Evolutionary conservation across 2,329 filamentous ascomycete genomes (phyloP), one percentile per base, ranked within the genome.

Genomic region (Aspergillus luchuensis): DNA sequence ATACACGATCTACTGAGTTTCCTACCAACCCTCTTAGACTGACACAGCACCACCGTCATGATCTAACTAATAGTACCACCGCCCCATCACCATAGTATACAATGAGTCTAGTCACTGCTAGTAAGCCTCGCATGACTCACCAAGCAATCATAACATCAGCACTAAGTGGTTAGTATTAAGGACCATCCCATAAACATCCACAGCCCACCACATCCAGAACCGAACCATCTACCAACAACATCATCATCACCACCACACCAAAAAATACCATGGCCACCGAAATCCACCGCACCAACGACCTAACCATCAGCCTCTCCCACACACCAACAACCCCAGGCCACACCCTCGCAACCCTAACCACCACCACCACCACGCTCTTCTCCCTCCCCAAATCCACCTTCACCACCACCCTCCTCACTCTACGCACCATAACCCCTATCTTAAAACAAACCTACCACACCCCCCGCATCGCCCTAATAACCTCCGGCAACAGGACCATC

Each of bases 251-350:
- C 39, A 43, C 17, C 8, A 39, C 33, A 23, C 21, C 49, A 23
- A 23, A 52, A 2, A 23, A 17, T 19, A 53, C 39, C 17, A 23
- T 39, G 8, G 19, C 39, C 23, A 47, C 41, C 25, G 13, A 17
- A 19, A 48, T 58, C 17, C 54, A 58, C 41, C 38, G 25, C 13
- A 38, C 47, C 30, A 13, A 33, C 11, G 1, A 47, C 19, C 28
- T 53, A 19, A 23, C 41, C 17, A 10, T 58, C 49, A 7, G 10
- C 8, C 39, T 58, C 30, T 47, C 47, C 5, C 38, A n/a, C 36
- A n/a, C 28, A 5, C 56, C 47, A 13, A 50, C 47, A 25, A 58
- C 56, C n/a, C 36, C 36, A 36, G 56, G 48, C 47, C 56, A 58
- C 48, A 21, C 56, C 7, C 4, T 58, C 33, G 56, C 56, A 17